Conservation (phyloP, 2,329 filamentous ascomycete species). For the Arthrobotrys sinensis region DNA sequence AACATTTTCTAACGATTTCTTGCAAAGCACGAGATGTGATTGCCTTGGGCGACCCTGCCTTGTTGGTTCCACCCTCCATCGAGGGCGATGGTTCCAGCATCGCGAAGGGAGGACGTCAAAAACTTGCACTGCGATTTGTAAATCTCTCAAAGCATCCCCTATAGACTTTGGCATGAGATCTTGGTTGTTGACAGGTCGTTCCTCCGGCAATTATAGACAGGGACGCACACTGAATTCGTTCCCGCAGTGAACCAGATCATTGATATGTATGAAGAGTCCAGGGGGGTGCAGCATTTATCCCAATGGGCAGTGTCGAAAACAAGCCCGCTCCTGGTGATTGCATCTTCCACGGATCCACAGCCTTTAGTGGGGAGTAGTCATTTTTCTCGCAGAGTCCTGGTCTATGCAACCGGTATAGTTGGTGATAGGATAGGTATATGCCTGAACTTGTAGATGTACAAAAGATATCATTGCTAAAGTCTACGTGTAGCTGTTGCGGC, state of each 20-base stretch:
- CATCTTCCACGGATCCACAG: conserved; percentile 27
- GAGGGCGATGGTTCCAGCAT: conserved; percentile 9
- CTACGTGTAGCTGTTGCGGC: conserved; percentile 13
- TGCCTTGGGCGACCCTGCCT: conserved; percentile 25
- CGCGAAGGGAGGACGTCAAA: conserved; percentile 33
- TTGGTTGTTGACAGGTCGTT: background rate
- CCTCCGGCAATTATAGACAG: conserved; percentile 6
- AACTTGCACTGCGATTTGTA: conserved; percentile 42
- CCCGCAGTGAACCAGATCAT: conserved; percentile 43
- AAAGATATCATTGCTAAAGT: background rate
- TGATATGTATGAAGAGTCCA: conserved; percentile 53
- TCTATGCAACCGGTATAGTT: conserved; percentile 37
- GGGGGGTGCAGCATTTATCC: conserved; percentile 28
- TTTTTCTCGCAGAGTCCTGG: conserved; percentile 38
- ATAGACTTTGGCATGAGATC: background rate
- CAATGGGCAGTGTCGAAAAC: conserved; percentile 47
- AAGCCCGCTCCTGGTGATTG: conserved; percentile 44
- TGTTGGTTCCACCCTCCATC: conserved; percentile 17
- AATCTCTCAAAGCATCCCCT: background rate
- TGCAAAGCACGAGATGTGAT: conserved; percentile 21
- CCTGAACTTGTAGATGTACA: background rate
- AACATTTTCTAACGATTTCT: background rate
- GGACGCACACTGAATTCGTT: conserved; percentile 40
- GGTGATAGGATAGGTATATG: conserved; percentile 43
- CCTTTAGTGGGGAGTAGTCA: conserved; percentile 35